Evolutionary conservation across 164 flowering plant species (phyloP), one percentile per base, ranked within the genome.

Genomic region (Kingdonia uniflora): DNA sequence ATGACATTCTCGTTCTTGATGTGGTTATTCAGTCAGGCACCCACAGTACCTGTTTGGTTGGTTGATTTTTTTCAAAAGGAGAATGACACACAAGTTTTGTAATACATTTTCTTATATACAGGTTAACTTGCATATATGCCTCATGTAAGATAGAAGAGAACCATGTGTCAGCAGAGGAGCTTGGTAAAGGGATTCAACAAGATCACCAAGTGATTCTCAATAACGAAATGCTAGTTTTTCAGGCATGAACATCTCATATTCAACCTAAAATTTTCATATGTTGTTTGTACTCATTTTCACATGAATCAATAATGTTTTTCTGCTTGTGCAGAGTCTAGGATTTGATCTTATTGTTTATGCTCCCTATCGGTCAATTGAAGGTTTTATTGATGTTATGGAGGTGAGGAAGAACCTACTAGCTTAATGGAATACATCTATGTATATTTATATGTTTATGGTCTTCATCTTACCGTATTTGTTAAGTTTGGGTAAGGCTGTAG

Each of bases 111-210:
- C 46, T 60, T 43, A 2, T 45, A 17, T 39, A 43, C 82, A 94
- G 99, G 87, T 78, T 89, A 66, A 94, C 99, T 50, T 94, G 97
- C 73, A 76, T 92, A 55, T 92, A 92, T 78, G 79, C 85, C 38
- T 86, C 99, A 52, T 89, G 99, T 71, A 92, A 94, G 68, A 77
- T 91, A 62, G 99, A 94, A 75, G 99, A 94, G 74, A 89, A 84
- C 60, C 99, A 94, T 66, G 99, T 94, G 7, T 87, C 99, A 60
- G 96, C 97, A 16, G 99, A 94, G 82, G 97, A 94, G 82, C 89
- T 94, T 67, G 99, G 97, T 52, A 94, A 85, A 69, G 97, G 97
- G 54, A 89, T 89, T 61, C 79, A 81, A 37, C 99, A 87, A 73
- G 97, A 89, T 73, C 97, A 89, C 68, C 95, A 84, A 63, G 61